Evolutionary conservation across 176 grass and related monocot genomes (phyloP), one percentile per base, ranked within the genome.

Genomic region (Urochloa ruziziensis): DNA sequence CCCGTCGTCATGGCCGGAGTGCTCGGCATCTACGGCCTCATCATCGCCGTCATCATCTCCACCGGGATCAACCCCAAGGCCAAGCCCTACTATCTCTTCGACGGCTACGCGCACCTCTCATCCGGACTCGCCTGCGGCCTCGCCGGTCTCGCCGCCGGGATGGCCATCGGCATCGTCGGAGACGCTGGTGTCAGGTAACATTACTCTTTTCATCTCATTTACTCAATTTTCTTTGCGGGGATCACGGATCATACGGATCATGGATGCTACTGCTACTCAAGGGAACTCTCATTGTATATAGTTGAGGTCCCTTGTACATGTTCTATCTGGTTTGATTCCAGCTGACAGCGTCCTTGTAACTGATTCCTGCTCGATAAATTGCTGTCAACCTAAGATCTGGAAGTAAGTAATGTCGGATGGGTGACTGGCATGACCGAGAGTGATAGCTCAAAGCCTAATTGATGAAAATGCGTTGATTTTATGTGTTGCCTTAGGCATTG

Each of bases 61-160:
- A 94, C 92, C 18, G 92, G 89, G 47, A 94, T 94, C 72, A 94
- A 94, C 82, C 92, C 92, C 67, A 94, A 94, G 92, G 92, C 92
- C 88, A 94, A 94, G 74, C 82, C 92, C 3, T 94, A 94, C 83
- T 94, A 67, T 83, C 92, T 94, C 73, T 94, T 94, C 77, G 92
- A 94, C 62, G 92, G 92, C 0, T 91, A 94, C 70, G 92, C 86
- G 1, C 92, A 94, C 83, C 89, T 94, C 89, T 91, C 88, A 17
- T 94, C 86, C 42, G 89, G 92, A 0, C 92, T 94, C 68, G 85
- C 89, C 0, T 94, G 92, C 10, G 89, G 92, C 13, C 92, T 94
- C 67, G 92, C 92, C 0, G 86, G 92, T 0, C 85, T 94, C 59
- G 83, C 88, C 8, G 91, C 91, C 10, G 88, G 88, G 28, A 94